Conservation (phyloP, 2,329 filamentous ascomycete genomes). For the Colletotrichum viniferum region DNA sequence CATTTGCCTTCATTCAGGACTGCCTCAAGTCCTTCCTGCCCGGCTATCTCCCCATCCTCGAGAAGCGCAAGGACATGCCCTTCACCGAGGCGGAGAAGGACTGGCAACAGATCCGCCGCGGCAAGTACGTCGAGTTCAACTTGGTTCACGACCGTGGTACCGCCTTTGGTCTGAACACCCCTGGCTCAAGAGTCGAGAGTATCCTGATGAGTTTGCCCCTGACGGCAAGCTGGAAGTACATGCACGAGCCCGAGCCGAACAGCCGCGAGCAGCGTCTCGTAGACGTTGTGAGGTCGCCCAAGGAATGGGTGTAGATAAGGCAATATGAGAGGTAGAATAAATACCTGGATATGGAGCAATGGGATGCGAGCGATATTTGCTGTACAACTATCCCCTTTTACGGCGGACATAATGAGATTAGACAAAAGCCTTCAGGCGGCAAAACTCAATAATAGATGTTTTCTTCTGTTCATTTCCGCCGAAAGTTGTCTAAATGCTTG, state of each 20-base stretch:
- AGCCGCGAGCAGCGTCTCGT: constrained; percentile 81
- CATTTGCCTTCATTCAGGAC: constrained; percentile 88
- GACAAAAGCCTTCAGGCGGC: constrained; percentile 20
- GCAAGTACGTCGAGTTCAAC: constrained; percentile 99
- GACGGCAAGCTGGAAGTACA: constrained; percentile 94
- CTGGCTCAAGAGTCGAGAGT: constrained; percentile 89
- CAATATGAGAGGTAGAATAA: not conserved
- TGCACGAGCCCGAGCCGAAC: constrained; percentile 81
- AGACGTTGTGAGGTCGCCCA: constrained; percentile 69
- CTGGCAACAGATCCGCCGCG: constrained; percentile 94
- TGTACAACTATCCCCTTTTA: constrained; percentile 13
- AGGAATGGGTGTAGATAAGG: constrained; percentile 64
- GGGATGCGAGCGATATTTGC: constrained; percentile 5
- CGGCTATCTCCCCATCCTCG: constrained; percentile 87
- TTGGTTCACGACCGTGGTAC: constrained; percentile 96
- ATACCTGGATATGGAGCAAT: not conserved
- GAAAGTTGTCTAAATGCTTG: not conserved
- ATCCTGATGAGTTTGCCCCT: constrained; percentile 96
- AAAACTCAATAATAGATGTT: constrained; percentile 6
- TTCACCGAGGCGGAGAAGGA: constrained; percentile 86
- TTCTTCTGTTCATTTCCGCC: not conserved
- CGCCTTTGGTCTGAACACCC: constrained; percentile 91
- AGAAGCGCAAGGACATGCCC: constrained; percentile 88
- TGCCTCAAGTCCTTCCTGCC: constrained; percentile 88
- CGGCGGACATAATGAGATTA: constrained; percentile 19